Evolutionary conservation across 176 grass and related monocot genomes (phyloP).

Genomic region (Aegilops tauschii): DNA sequence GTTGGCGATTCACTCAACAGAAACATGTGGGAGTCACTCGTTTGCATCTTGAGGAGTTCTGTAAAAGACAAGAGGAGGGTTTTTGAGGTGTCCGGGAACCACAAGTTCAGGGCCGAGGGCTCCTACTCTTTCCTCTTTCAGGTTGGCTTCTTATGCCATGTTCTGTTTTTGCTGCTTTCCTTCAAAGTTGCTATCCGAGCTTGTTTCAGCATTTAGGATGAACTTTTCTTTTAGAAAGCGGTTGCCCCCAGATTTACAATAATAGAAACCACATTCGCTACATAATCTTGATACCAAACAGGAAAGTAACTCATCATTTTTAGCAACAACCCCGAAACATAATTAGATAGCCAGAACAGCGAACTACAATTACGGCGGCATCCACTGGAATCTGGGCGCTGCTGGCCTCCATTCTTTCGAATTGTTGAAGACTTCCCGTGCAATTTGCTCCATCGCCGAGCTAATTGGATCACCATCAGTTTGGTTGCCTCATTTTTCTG

Average conservation of each 20-base stretch:
- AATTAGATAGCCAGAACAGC: neutral
- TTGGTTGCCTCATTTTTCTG: neutral
- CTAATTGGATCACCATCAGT: neutral
- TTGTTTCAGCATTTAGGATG: constrained; percentile 16
- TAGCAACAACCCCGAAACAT: neutral
- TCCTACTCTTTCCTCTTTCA: constrained; percentile 80
- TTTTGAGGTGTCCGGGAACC: constrained; percentile 77
- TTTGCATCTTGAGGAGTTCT: constrained; percentile 72
- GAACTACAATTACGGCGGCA: neutral
- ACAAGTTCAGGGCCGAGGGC: constrained; percentile 59
- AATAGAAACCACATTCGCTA: neutral
- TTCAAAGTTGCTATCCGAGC: neutral
- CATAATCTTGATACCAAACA: neutral
- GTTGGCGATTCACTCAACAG: constrained; percentile 95
- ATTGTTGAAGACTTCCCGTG: neutral
- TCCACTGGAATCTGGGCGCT: neutral
- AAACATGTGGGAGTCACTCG: constrained; percentile 97
- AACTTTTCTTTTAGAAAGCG: neutral
- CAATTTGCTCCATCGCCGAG: neutral
- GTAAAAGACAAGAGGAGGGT: constrained; percentile 61
- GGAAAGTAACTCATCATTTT: neutral
- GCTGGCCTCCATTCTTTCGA: too few species aligned
- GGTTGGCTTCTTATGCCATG: constrained; percentile 21
- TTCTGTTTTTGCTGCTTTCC: neutral
- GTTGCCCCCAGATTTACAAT: neutral